Conservation (phyloP, 768 basidiomycete genomes). For the Xerocomellus amylosporus region DNA sequence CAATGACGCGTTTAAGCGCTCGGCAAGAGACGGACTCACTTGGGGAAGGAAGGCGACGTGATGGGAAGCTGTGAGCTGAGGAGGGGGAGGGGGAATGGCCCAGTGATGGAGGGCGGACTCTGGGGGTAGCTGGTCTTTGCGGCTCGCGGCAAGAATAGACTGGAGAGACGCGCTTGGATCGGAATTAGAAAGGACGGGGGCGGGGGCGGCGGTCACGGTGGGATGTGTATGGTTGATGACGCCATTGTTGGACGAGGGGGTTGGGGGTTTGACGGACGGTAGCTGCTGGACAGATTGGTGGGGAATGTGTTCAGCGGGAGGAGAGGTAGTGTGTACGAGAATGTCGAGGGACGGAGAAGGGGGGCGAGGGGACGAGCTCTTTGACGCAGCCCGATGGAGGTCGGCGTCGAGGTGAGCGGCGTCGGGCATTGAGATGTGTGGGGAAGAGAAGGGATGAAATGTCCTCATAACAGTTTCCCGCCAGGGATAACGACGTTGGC, state of each 20-base stretch:
- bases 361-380: constrained; percentile 48
- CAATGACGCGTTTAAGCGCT: constrained; percentile 31
- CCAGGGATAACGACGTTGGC: constrained; percentile 36
- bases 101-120: constrained; percentile 38
- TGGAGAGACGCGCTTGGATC: constrained; percentile 40
- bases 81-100: constrained; percentile 31
- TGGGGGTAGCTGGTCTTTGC: constrained; percentile 32
- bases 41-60: constrained; percentile 35
- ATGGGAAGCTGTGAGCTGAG: constrained; percentile 33
- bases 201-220: constrained; percentile 29
- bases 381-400: constrained; percentile 31
- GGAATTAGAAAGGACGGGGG: constrained; percentile 38
- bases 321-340: constrained; percentile 32
- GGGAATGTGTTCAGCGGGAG: constrained; percentile 27
- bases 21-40: constrained; percentile 33
- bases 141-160: constrained; percentile 35
- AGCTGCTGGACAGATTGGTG: constrained; percentile 37
- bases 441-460: constrained; percentile 42
- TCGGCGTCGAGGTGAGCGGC: constrained; percentile 34
- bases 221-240: constrained; percentile 29
- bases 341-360: constrained; percentile 41
- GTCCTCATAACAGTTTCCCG: constrained; percentile 46
- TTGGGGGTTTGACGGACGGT: constrained; percentile 22
- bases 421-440: constrained; percentile 42
- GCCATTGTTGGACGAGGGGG: constrained; percentile 26